Base-by-base conservation (phyloP, 176 grass and related monocot genomes). In the Oryza glumipatula region DNA sequence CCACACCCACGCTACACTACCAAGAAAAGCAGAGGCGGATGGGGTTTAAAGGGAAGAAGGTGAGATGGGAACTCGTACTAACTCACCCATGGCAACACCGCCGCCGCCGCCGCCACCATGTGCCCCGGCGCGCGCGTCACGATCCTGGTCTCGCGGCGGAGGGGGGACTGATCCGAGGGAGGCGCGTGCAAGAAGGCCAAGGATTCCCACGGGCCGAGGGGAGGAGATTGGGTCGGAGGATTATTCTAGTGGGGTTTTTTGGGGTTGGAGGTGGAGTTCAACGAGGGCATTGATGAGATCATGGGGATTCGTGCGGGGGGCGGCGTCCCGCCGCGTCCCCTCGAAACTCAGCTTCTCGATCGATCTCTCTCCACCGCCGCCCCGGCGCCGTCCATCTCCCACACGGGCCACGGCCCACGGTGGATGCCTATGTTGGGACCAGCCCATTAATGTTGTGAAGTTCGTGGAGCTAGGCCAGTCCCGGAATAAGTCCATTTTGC, bases 91-190 rank as follows among this genome's bases (percentile, higher is more conserved):
- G 84, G 80, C 68, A 73, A 83, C 61, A 47, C 35, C 68, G 36
- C 68, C 19, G 78, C 65, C 33, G 72, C 5, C 36, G 36, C 65
- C 83, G 73, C 79, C 80, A 17, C 74, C 84, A 86, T 87, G 68
- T 86, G 79, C 75, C 88, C 74, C 54, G 72, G 72, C 74, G 79
- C 65, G 45, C 12, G 60, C 36, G 79, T 66, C 88, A 78, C 80
- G 88, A 86, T 90, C 88, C 88, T 77, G 80, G 80, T 86, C 88
- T 79, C 80, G 68, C 74, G 84, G 74, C 68, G 84, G 74, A 60
- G 88, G 67, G 74, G 84, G 74, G 43, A 48, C 68, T 82, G 79
- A 86, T 90, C 88, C 83, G 83, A 47, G 83, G 79, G 83, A 70
- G 79, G 83, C 58, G 83, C 58, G 83, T 73, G n/a, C 48, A 54